Percentiles rank a stretch among this genome's conserved stretches.
phyloP scores from a whole-genome alignment of 1,139 yeast species.

The Hemisphaericaspora subhashii region DNA sequence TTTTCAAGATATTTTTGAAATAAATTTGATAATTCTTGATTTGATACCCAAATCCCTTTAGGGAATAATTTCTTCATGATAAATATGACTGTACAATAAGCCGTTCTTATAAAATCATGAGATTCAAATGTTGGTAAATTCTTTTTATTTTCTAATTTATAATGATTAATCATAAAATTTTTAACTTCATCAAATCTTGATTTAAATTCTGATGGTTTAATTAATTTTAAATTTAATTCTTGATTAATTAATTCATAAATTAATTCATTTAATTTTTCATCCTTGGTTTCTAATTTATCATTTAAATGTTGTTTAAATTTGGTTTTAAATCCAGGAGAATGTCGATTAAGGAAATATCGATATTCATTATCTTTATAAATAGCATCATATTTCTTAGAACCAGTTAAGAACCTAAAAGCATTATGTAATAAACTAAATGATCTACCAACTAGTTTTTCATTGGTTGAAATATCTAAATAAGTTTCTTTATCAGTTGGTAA shows the following conservation, averaged over 20 bases:
- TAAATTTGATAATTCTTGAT: slow-evolving; percentile 31
- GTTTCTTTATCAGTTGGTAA: slow-evolving; percentile 39
- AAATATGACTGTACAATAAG: slow-evolving; percentile 40
- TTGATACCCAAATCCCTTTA: slow-evolving; percentile 43
- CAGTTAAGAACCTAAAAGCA: slow-evolving; percentile 33
- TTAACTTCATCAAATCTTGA: slow-evolving; percentile 39
- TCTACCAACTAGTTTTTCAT: slow-evolving; percentile 23
- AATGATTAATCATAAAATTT: slow-evolving; percentile 40
- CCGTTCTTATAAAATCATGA: slow-evolving; percentile 30
- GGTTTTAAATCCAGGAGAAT: slow-evolving; percentile 28
- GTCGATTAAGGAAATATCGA: slow-evolving; percentile 36
- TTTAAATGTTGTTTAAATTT: slow-evolving; percentile 34
- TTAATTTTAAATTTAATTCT: slow-evolving; percentile 43
- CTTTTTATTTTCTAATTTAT: slow-evolving; percentile 35
- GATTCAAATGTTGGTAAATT: slow-evolving; percentile 36
- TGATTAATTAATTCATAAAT: slow-evolving; percentile 39
- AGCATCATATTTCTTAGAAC: slow-evolving; percentile 25
- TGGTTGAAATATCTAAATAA: slow-evolving; percentile 30
- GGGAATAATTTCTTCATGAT: slow-evolving; percentile 43
- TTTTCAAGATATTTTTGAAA: slow-evolving; percentile 34
- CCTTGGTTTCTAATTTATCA: slow-evolving; percentile 32
- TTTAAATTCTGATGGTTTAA: slow-evolving; percentile 34
- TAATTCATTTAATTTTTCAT: slow-evolving; percentile 37
- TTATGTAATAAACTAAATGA: slow-evolving; percentile 33
- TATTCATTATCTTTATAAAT: slow-evolving; percentile 39